These are phyloP conservation scores for Ramalina intermedia DNA, from an alignment of 495 filamentous ascomycete species.

Conservation along the genomic window DNA sequence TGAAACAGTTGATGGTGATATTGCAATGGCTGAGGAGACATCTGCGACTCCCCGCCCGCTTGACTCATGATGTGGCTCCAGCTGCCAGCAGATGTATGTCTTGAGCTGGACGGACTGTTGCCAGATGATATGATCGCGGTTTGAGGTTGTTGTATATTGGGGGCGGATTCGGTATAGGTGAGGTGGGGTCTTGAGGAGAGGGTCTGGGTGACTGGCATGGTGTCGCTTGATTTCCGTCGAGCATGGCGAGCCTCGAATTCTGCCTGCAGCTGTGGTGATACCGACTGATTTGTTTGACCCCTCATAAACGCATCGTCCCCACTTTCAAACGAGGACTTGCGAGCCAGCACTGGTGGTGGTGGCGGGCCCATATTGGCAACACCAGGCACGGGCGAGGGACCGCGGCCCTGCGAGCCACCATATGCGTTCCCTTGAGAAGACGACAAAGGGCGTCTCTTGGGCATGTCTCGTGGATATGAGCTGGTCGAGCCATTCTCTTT, in stretches of 20 bases:
- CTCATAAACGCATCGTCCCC: constrained; percentile 12
- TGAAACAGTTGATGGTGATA: constrained; percentile 36
- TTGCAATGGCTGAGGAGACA: constrained; percentile 26
- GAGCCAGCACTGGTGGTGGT: neutral
- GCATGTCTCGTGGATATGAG: constrained; percentile 1
- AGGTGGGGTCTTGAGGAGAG: constrained; percentile 20
- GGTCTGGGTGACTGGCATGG: constrained; percentile 15
- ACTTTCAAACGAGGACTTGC: constrained; percentile 9
- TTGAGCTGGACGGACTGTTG: constrained; percentile 21
- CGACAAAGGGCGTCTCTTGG: constrained; percentile 7
- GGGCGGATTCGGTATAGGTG: constrained; percentile 20
- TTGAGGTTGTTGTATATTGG: constrained; percentile 27
- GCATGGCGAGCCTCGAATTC: neutral
- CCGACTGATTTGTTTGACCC: neutral
- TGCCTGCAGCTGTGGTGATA: neutral
- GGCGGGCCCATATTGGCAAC: neutral
- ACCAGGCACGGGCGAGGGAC: neutral
- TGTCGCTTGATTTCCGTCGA: constrained; percentile 4
- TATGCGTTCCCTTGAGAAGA: constrained; percentile 4
- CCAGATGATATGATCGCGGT: constrained; percentile 28
- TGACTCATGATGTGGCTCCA: neutral
- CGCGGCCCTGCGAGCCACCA: constrained; percentile 1
- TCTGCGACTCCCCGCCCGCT: neutral
- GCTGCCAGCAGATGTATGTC: constrained; percentile 12
- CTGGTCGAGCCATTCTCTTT: neutral